Percentiles rank a stretch among this genome's conserved stretches.
Conservation (phyloP, 257 asterid species). For the Anisodus acutangulus region DNA sequence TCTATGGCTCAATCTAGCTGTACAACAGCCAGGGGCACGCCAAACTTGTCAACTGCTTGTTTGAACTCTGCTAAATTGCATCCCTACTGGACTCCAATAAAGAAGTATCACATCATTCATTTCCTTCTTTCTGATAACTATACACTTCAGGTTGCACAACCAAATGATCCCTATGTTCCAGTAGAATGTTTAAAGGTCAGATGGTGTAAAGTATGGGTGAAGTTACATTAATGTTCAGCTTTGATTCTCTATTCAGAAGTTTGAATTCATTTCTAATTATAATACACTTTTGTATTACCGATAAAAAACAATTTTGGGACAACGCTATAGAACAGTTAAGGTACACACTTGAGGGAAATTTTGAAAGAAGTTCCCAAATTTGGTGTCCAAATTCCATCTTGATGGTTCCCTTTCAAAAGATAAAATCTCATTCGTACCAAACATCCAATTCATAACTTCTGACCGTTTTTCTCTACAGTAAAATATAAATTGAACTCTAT, state of each 20-base stretch:
- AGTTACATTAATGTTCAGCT: conserved; percentile 7
- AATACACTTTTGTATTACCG: conserved; percentile 14
- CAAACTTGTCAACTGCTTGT: conserved; percentile 13
- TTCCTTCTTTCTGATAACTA: conserved; percentile 17
- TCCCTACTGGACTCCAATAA: background rate
- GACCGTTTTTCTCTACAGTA: too few relatives aligned
- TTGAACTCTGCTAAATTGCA: conserved; percentile 10
- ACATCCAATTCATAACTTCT: too few relatives aligned
- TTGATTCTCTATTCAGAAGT: conserved; percentile 20
- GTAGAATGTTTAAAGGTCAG: conserved; percentile 10
- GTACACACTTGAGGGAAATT: background rate
- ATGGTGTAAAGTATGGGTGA: conserved; percentile 18
- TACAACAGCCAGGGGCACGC: background rate
- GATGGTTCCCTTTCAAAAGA: too few relatives aligned
- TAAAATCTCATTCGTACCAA: too few relatives aligned
- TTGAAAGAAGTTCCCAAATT: background rate
- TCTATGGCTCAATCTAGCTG: background rate
- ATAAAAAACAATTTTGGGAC: background rate
- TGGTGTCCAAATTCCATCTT: background rate
- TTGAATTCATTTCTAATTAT: background rate
- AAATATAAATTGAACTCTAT: conserved; percentile 2
- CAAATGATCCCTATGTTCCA: background rate
- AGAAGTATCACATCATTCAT: background rate
- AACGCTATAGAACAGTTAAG: conserved; percentile 6
- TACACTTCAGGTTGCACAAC: background rate